phyloP scores from a whole-genome alignment of 31 red algal genomes.

The Asparagopsis taxiformis region DNA sequence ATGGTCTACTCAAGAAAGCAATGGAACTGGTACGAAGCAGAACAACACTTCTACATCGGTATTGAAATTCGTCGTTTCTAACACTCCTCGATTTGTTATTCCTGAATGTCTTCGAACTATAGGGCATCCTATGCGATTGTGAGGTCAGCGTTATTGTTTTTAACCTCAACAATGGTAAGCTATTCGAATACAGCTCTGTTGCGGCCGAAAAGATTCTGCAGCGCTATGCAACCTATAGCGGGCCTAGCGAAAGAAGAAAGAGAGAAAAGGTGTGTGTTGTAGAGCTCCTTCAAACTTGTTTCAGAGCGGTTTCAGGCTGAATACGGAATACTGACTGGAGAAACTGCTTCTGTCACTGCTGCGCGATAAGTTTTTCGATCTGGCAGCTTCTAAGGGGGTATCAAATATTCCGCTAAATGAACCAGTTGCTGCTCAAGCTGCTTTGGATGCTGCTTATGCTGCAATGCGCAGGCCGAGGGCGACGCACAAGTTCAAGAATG shows the following conservation, averaged over 20 bases:
- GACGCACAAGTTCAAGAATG: slow-evolving; percentile 20
- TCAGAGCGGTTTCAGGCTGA: neutral
- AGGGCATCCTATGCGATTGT: slow-evolving; percentile 80
- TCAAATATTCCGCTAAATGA: slow-evolving; percentile 40
- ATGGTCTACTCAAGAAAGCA: slow-evolving; percentile 87
- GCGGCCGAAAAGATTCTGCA: slow-evolving; percentile 15
- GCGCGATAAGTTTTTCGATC: slow-evolving; percentile 42
- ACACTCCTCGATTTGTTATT: neutral
- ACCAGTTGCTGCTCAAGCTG: slow-evolving; percentile 28
- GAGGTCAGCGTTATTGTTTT: slow-evolving; percentile 83
- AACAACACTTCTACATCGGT: neutral
- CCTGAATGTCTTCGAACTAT: neutral
- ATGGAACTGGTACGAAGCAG: slow-evolving; percentile 61
- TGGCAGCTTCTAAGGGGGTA: slow-evolving; percentile 26
- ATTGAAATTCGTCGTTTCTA: neutral
- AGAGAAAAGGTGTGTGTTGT: slow-evolving; percentile 24
- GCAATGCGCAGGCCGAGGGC: slow-evolving; percentile 19
- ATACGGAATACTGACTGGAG: neutral
- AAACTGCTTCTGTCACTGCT: no score
- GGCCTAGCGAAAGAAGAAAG: slow-evolving; percentile 39
- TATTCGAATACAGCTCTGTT: slow-evolving; percentile 69
- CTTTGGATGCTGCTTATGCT: slow-evolving; percentile 33
- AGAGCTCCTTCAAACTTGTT: neutral
- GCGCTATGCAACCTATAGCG: slow-evolving; percentile 36
- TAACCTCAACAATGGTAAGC: slow-evolving; percentile 78